A percentile compares a stretch with the other conserved stretches of the same genome.
phyloP scores from a whole-genome alignment of 139 green algal genomes.

The Coelastrella sp. region DNA sequence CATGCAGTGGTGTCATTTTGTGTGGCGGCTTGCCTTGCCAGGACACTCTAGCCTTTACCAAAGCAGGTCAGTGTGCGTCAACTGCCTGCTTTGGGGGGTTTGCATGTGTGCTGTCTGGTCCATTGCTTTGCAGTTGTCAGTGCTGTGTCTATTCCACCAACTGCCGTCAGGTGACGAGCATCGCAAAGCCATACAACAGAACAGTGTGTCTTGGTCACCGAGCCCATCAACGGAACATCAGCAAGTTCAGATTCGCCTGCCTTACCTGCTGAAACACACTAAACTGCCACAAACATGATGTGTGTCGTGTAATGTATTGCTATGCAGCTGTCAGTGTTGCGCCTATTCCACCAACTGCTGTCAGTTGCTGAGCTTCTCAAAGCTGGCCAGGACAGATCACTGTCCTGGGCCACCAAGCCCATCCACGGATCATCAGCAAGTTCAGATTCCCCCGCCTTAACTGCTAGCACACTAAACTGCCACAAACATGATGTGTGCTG shows the following conservation, averaged over 20 bases:
- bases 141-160: not conserved
- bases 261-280: not conserved
- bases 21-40: too few relatives aligned
- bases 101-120: not conserved
- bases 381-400: not conserved
- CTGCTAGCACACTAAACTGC: not conserved
- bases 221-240: not conserved
- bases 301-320: not conserved
- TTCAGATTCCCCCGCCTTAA: slow-evolving; percentile 56
- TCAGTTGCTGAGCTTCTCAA: slow-evolving; percentile 66
- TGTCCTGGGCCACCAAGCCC: too few relatives aligned
- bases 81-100: not conserved
- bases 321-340: slow-evolving; percentile 81
- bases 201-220: too few relatives aligned
- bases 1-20: too few relatives aligned
- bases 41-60: too few relatives aligned
- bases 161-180: not conserved
- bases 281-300: not conserved
- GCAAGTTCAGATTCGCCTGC: slow-evolving; percentile 47
- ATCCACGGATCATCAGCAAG: too few relatives aligned
- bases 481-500: not conserved
- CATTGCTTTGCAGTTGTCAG: not conserved
- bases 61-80: not conserved
- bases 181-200: not conserved
- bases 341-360: slow-evolving; percentile 80